These are phyloP conservation scores for Hypericum perforatum DNA, from an alignment of 345 rosid genomes.

Conservation along the genomic window DNA sequence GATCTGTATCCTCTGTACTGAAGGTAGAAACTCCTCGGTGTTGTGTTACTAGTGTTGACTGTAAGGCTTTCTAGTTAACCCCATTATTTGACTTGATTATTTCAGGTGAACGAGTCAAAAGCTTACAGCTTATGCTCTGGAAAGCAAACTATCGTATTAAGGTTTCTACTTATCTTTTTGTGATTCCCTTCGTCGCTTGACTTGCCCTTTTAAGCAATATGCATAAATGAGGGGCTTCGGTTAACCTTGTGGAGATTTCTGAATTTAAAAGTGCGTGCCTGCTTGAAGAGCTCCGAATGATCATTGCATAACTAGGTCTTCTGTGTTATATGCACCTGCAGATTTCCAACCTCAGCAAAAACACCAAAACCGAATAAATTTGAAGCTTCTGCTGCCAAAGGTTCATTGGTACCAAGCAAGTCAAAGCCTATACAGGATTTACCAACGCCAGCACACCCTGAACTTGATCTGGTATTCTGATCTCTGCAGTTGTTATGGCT, in stretches of 20 bases:
- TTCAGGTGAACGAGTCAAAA: slow-evolving; percentile 75
- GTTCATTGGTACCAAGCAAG: slow-evolving; percentile 37
- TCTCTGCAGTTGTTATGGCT: neutral
- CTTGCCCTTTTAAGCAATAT: neutral
- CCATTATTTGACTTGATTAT: slow-evolving; percentile 11
- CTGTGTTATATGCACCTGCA: slow-evolving; percentile 18
- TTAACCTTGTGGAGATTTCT: too few relatives aligned
- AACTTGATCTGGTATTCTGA: slow-evolving; percentile 55
- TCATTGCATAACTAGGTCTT: too few relatives aligned
- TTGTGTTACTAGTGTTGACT: slow-evolving; percentile 1
- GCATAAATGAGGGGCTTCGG: too few relatives aligned
- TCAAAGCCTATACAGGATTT: slow-evolving; percentile 33
- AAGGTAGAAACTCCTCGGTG: slow-evolving; percentile 42
- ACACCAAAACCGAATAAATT: slow-evolving; percentile 43
- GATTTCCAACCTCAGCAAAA: slow-evolving; percentile 67
- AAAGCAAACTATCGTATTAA: slow-evolving; percentile 43
- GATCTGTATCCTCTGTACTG: slow-evolving; percentile 79
- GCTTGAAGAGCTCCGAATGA: too few relatives aligned
- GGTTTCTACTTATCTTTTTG: slow-evolving; percentile 27
- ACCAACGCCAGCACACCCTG: slow-evolving; percentile 30
- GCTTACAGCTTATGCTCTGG: slow-evolving; percentile 42
- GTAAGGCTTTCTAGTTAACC: neutral
- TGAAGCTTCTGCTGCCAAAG: slow-evolving; percentile 62
- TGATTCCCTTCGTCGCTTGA: slow-evolving; percentile 9
- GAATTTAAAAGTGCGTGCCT: too few relatives aligned